Base-by-base conservation (phyloP, 495 filamentous ascomycete species). In the Penicillium coprophilum region DNA sequence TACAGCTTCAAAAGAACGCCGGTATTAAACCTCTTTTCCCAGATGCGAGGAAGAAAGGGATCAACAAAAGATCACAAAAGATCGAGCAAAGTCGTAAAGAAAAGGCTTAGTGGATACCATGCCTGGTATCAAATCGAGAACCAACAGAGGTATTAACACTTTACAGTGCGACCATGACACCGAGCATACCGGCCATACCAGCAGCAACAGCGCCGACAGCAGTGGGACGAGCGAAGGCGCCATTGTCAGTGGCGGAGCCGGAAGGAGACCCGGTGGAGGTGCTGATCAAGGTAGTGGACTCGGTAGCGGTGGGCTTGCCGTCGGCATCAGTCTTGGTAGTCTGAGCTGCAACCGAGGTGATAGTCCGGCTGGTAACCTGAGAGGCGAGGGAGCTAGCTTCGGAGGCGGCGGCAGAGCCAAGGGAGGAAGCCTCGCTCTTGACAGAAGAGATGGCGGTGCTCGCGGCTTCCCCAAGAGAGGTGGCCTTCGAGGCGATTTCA, bases 91-190 rank as follows among this genome's bases (percentile, higher is more conserved):
- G 55, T 67, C 65, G 52, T 67, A 24, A 64, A 58, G 17, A 46
- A 53, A 12, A 56, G 40, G 19, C 17, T 32, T 40, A 31, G 27
- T 11, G 36, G 39, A 46, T n/a, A 61, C 41, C 24, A 44, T 44
- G 32, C 9, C 24, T 32, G 39, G 30, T 13, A 44, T 47, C 9
- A 39, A 19, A 57, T 48, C n/a, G 30, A 41, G 23, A 46, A 54
- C n/a, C 24, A 44, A 41, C 24, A 4, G 32, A 57, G 7, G 19
- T 31, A 44, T 31, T 31, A 40, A 45, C 12, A 21, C 17, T 61
- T 67, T 73, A 76, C 57, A 76, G 63, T 20, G 66, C 70, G 58
- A 59, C 69, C 69, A 76, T 73, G 39, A 74, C 56, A 56, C 71
- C 71, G 34, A 76, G 58, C 8, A 76, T 31, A 60, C 73, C 73